A percentile compares a stretch with the other conserved stretches of the same genome.
phyloP scores from a whole-genome alignment of 129 eudicot species.

The Flaveria brownii region DNA sequence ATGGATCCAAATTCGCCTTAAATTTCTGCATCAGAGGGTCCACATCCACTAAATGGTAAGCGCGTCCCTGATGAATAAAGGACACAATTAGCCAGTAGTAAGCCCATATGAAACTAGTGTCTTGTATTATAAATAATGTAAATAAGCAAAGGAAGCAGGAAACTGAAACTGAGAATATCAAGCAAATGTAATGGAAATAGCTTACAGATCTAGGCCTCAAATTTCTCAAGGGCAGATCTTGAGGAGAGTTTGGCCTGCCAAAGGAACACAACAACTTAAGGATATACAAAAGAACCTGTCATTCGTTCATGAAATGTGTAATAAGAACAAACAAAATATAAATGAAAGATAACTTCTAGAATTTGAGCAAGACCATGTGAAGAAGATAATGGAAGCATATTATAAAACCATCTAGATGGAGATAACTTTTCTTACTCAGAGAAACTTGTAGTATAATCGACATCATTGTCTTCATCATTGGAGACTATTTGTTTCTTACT shows the following conservation, averaged over 20 bases:
- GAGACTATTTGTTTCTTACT: slow-evolving; percentile 29
- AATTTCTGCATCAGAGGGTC: slow-evolving; percentile 41
- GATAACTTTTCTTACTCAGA: slow-evolving; percentile 40
- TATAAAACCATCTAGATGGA: neutral
- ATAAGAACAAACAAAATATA: too few relatives aligned
- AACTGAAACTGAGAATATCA: neutral
- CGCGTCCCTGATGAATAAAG: slow-evolving; percentile 28
- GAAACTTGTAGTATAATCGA: slow-evolving; percentile 33
- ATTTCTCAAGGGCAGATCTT: slow-evolving; percentile 32
- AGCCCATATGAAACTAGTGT: slow-evolving; percentile 1
- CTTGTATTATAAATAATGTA: neutral
- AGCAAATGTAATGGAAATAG: slow-evolving; percentile 18
- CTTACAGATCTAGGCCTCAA: slow-evolving; percentile 60
- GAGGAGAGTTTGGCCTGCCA: slow-evolving; percentile 42
- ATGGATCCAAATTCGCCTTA: slow-evolving; percentile 34
- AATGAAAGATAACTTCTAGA: too few relatives aligned
- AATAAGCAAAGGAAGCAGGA: neutral
- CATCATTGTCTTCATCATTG: slow-evolving; percentile 35
- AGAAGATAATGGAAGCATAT: neutral
- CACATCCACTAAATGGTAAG: slow-evolving; percentile 60
- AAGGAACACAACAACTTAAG: slow-evolving; percentile 15
- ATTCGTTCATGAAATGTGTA: too few relatives aligned
- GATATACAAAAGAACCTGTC: neutral
- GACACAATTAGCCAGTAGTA: neutral
- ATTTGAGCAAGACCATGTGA: neutral